Evolutionary conservation across 2,329 filamentous ascomycete genomes (phyloP).

Genomic region (Golovinomyces cichoracearum): DNA sequence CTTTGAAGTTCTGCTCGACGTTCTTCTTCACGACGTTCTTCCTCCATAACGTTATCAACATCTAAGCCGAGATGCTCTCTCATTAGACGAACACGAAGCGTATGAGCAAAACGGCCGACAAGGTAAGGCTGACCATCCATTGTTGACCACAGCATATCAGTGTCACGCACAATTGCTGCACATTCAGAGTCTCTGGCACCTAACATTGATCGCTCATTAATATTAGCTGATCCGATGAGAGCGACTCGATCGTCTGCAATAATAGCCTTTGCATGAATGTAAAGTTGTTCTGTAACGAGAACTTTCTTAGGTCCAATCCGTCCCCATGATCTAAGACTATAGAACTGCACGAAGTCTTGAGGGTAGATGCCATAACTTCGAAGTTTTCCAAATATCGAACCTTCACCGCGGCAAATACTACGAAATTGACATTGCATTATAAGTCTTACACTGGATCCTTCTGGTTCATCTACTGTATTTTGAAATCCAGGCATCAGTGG

Average conservation of each 20-base stretch:
- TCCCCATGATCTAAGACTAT: slow-evolving; percentile 75
- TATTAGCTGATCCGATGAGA: slow-evolving; percentile 91
- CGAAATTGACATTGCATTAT: slow-evolving; percentile 96
- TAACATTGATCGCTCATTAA: slow-evolving; percentile 91
- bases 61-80: slow-evolving; percentile 89
- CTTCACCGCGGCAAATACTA: slow-evolving; percentile 79
- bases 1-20: slow-evolving; percentile 29
- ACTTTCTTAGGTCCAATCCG: slow-evolving; percentile 60
- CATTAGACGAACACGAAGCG: slow-evolving; percentile 79
- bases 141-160: slow-evolving; percentile 69
- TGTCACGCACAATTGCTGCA: slow-evolving; percentile 72
- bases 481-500: slow-evolving; percentile 97
- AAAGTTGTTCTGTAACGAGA: slow-evolving; percentile 82
- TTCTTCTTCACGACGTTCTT: slow-evolving; percentile 52
- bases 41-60: slow-evolving; percentile 68
- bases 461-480: slow-evolving; percentile 79
- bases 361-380: slow-evolving; percentile 62
- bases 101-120: slow-evolving; percentile 80
- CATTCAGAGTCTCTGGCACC: slow-evolving; percentile 79
- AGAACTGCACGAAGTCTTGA: slow-evolving; percentile 89
- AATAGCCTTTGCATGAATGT: slow-evolving; percentile 94
- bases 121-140: slow-evolving; percentile 80
- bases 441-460: slow-evolving; percentile 76
- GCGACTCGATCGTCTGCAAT: slow-evolving; percentile 81
- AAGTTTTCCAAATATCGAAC: slow-evolving; percentile 73